phyloP scores from a whole-genome alignment of 495 filamentous ascomycete genomes.

The Astrothelium subdiscretum region DNA sequence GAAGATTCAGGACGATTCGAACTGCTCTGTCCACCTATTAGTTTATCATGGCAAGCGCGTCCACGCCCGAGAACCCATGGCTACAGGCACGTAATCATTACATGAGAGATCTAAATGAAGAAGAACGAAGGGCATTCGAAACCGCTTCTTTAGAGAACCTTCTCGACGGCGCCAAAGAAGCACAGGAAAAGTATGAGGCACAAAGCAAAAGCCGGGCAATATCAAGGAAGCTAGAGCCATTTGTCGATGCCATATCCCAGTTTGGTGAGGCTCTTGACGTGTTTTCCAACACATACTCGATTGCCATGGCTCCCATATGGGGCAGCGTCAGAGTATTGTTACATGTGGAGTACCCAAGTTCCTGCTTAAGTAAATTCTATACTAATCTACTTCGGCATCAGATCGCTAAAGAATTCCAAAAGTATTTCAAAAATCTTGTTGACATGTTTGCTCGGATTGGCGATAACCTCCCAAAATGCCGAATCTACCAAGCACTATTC shows the following conservation, averaged over 20 bases:
- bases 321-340: neutral
- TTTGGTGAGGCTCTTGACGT: neutral
- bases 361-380: neutral
- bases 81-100: neutral
- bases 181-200: neutral
- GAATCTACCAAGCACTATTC: neutral
- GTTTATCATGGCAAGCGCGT: neutral
- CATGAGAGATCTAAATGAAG: slow-evolving; percentile 1
- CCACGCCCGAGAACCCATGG: neutral
- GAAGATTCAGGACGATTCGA: neutral
- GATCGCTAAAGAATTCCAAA: neutral
- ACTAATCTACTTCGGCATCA: neutral
- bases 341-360: neutral
- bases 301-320: neutral
- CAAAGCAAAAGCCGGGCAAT: neutral
- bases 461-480: neutral
- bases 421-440: neutral
- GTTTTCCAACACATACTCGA: neutral
- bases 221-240: neutral
- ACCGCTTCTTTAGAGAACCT: slow-evolving; percentile 3
- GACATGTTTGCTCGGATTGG: neutral
- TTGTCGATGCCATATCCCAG: neutral
- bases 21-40: neutral
- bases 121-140: slow-evolving; percentile 6
- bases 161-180: neutral